Conservation (phyloP, 2,329 filamentous ascomycete species). For the Mycosphaerella sp. region DNA sequence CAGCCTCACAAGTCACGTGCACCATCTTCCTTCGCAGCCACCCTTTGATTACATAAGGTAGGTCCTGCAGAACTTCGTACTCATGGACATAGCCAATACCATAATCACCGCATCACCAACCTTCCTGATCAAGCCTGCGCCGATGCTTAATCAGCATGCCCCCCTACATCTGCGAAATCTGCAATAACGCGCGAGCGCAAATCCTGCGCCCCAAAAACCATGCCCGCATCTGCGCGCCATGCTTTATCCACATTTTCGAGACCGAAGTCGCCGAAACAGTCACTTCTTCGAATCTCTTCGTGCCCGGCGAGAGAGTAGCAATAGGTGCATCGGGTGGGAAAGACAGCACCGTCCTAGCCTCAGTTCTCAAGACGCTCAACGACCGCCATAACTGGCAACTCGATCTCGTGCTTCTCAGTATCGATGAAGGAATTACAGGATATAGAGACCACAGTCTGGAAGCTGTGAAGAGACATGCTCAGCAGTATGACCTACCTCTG, state of each 20-base stretch:
- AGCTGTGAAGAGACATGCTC: slow-evolving; percentile 89
- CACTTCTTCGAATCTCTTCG: slow-evolving; percentile 71
- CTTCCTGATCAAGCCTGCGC: background rate
- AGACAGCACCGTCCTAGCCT: slow-evolving; percentile 92
- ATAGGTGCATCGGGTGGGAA: slow-evolving; percentile 97
- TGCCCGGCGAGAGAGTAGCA: slow-evolving; percentile 75
- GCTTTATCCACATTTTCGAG: slow-evolving; percentile 85
- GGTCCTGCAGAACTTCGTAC: background rate
- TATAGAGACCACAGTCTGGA: slow-evolving; percentile 95
- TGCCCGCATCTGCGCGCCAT: slow-evolving; percentile 82
- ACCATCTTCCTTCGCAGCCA: no score
- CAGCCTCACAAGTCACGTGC: no score
- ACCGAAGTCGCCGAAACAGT: slow-evolving; percentile 93
- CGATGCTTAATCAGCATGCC: slow-evolving; percentile 48
- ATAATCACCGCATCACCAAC: background rate
- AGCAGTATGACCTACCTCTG: slow-evolving; percentile 84
- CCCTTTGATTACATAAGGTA: background rate
- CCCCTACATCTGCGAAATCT: slow-evolving; percentile 68
- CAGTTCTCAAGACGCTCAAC: slow-evolving; percentile 89
- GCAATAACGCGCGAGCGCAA: slow-evolving; percentile 69
- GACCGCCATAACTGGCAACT: slow-evolving; percentile 82
- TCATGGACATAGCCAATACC: background rate
- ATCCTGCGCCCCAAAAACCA: slow-evolving; percentile 94
- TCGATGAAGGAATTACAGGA: slow-evolving; percentile 95
- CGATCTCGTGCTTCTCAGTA: slow-evolving; percentile 77